These are phyloP conservation scores for Capsella bursapastoris DNA, from an alignment of 345 rosid genomes.

Conservation along the genomic window DNA sequence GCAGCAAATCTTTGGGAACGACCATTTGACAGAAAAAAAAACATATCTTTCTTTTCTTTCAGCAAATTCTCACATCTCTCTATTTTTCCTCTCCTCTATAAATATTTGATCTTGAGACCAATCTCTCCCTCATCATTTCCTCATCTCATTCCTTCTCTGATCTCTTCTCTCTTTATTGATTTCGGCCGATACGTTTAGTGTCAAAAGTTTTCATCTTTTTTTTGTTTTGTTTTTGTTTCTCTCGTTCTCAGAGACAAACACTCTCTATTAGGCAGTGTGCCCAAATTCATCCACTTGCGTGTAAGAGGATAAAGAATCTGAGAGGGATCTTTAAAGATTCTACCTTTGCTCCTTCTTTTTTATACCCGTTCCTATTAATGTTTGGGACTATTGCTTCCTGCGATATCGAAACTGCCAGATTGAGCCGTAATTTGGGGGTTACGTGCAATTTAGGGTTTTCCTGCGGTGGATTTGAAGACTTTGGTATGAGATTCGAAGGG, in stretches of 20 bases:
- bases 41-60: slow-evolving; percentile 9
- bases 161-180: neutral
- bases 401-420: slow-evolving; percentile 41
- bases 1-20: slow-evolving; percentile 31
- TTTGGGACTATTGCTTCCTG: slow-evolving; percentile 36
- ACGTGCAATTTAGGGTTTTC: slow-evolving; percentile 47
- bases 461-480: slow-evolving; percentile 38
- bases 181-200: too few relatives aligned
- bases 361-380: slow-evolving; percentile 21
- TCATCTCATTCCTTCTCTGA: slow-evolving; percentile 15
- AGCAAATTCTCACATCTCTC: slow-evolving; percentile 5
- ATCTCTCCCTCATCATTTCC: slow-evolving; percentile 32
- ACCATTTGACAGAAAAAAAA: slow-evolving; percentile 22
- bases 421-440: slow-evolving; percentile 45
- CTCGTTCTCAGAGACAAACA: slow-evolving; percentile 8
- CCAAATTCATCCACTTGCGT: slow-evolving; percentile 4
- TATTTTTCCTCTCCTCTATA: slow-evolving; percentile 24
- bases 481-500: slow-evolving; percentile 58
- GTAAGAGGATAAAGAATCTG: slow-evolving; percentile 35
- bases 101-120: slow-evolving; percentile 28
- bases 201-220: too few relatives aligned
- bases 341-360: slow-evolving; percentile 22
- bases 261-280: slow-evolving; percentile 7
- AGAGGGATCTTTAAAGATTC: slow-evolving; percentile 40
- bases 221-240: neutral